A percentile compares a stretch with the other conserved stretches of the same genome.
phyloP scores from a whole-genome alignment of 1,284 basidiomycete genomes.

The Pterulicium gracile region DNA sequence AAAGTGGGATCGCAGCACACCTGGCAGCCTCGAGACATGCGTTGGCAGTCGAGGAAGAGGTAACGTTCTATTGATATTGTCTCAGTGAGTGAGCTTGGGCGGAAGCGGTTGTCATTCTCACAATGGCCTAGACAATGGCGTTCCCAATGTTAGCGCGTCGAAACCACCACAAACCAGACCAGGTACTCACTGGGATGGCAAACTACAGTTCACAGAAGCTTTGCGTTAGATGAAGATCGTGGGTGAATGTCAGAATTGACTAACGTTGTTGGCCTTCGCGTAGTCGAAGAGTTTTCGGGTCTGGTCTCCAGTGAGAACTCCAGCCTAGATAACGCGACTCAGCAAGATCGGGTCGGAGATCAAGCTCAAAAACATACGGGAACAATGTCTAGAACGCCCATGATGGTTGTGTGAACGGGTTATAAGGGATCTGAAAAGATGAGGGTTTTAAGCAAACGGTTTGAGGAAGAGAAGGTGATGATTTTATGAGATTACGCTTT shows the following conservation, averaged over 20 bases:
- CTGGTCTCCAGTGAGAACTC: slow-evolving; percentile 82
- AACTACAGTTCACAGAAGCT: slow-evolving; percentile 36
- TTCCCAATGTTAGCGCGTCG: not conserved
- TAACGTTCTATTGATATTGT: slow-evolving; percentile 60
- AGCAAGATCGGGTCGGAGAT: slow-evolving; percentile 1
- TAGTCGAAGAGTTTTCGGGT: slow-evolving; percentile 85
- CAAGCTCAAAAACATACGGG: slow-evolving; percentile 34
- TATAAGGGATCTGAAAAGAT: not conserved
- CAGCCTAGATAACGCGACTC: slow-evolving; percentile 39
- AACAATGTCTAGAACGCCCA: slow-evolving; percentile 65
- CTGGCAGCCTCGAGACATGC: slow-evolving; percentile 84
- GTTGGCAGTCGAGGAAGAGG: slow-evolving; percentile 82
- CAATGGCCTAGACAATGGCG: slow-evolving; percentile 46
- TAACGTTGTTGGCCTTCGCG: slow-evolving; percentile 72
- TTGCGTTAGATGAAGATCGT: not conserved
- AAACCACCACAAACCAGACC: slow-evolving; percentile 1
- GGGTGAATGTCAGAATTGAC: slow-evolving; percentile 15
- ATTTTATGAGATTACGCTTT: too few species aligned
- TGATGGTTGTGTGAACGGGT: slow-evolving; percentile 17
- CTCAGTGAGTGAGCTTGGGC: slow-evolving; percentile 8
- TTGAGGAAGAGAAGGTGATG: too few species aligned
- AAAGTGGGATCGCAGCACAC: too few species aligned
- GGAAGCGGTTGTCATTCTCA: slow-evolving; percentile 28
- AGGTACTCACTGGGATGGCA: slow-evolving; percentile 70
- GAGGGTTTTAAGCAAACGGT: not conserved